Evolutionary conservation across 352 stramenopile genomes (phyloP).

Genomic region (Globisporangium emineosum): DNA sequence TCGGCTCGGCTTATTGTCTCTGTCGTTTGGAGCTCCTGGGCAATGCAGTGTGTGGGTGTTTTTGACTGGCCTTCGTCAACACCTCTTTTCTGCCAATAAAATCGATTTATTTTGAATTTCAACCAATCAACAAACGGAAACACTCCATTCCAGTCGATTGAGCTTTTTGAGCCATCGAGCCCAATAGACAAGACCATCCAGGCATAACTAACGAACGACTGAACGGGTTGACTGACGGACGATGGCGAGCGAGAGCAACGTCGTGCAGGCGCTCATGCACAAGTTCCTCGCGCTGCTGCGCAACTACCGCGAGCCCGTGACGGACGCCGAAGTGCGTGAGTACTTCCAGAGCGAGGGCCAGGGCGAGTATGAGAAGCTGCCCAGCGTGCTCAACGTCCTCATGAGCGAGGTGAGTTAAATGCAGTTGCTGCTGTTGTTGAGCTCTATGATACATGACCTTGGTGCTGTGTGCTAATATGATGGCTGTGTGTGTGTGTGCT

Average conservation of each 20-base stretch:
- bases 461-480: not conserved
- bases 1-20: constrained; percentile 9
- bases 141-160: not conserved
- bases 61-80: constrained; percentile 30
- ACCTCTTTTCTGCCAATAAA: constrained; percentile 34
- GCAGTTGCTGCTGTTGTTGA: not conserved
- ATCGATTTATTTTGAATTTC: constrained; percentile 5
- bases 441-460: not conserved
- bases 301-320: constrained; percentile 78
- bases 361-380: constrained; percentile 81
- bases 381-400: constrained; percentile 78
- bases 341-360: constrained; percentile 66
- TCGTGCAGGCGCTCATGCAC: constrained; percentile 39
- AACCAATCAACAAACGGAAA: constrained; percentile 26
- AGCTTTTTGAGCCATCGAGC: constrained; percentile 2
- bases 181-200: not conserved
- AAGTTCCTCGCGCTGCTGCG: constrained; percentile 76
- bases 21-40: constrained; percentile 21
- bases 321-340: constrained; percentile 74
- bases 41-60: constrained; percentile 7
- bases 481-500: not conserved
- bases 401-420: constrained; percentile 57
- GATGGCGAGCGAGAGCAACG: constrained; percentile 24
- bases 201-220: not conserved
- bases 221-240: not conserved